Evolutionary conservation across 441 rosid genomes (phyloP).

Genomic region (Aquilaria agallochum): DNA sequence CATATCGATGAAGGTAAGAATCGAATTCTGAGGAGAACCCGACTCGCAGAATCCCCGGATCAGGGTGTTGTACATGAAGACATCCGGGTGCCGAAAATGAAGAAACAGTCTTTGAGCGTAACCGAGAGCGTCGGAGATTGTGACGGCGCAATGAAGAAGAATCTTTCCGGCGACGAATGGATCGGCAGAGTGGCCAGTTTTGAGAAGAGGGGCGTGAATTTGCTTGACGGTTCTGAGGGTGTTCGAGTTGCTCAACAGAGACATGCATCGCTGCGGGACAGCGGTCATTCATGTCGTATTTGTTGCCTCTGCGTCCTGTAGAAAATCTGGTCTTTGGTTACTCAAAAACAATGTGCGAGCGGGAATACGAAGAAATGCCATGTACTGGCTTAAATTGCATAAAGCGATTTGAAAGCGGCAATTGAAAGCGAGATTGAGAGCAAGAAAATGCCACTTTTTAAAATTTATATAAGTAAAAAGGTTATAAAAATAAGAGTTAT

Average conservation of each 20-base stretch:
- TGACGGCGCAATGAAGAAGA: conserved; percentile 46
- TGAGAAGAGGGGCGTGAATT: conserved; percentile 47
- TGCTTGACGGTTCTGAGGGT: conserved; percentile 43
- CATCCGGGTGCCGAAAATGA: conserved; percentile 47
- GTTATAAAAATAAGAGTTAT: too few relatives aligned
- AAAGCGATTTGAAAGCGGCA: too few relatives aligned
- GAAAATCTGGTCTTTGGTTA: too few relatives aligned
- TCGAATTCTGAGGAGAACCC: conserved; percentile 34
- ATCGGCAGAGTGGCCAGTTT: conserved; percentile 37
- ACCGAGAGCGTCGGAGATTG: conserved; percentile 38
- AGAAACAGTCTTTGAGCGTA: conserved; percentile 47
- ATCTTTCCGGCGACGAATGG: conserved; percentile 58
- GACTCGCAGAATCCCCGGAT: conserved; percentile 62
- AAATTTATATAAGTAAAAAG: too few relatives aligned
- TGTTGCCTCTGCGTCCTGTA: background rate
- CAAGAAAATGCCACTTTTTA: too few relatives aligned
- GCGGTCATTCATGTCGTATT: background rate
- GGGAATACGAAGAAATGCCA: too few relatives aligned
- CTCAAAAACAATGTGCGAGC: too few relatives aligned
- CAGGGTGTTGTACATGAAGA: conserved; percentile 70
- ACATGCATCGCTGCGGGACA: conserved; percentile 17
- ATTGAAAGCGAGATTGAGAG: too few relatives aligned
- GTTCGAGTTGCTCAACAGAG: conserved; percentile 45
- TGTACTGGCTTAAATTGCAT: too few relatives aligned
- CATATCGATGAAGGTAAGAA: conserved; percentile 40